A percentile compares a stretch with the other conserved stretches of the same genome.
Conservation (phyloP, 345 rosid genomes). For the Ceriops zippeliana region DNA sequence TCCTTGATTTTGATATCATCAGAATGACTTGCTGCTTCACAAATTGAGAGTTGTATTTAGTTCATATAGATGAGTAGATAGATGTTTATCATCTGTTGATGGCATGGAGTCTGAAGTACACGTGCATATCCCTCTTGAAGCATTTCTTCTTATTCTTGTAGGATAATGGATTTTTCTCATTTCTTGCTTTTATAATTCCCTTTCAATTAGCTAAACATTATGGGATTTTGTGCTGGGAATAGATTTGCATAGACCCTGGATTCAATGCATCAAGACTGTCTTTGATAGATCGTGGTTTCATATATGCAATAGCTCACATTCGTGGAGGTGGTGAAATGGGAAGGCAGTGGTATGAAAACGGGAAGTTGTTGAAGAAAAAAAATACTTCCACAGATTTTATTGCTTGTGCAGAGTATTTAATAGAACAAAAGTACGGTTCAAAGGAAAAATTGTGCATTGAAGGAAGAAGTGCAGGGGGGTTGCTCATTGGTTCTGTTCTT, state of each 20-base stretch:
- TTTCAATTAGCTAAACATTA: slow-evolving; percentile 1
- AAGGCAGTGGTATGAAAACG: slow-evolving; percentile 94
- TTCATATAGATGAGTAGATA: too few relatives aligned
- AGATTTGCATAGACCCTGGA: slow-evolving; percentile 64
- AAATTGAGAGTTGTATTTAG: too few relatives aligned
- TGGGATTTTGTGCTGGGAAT: slow-evolving; percentile 14
- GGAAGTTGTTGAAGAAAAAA: slow-evolving; percentile 75
- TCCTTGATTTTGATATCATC: background rate
- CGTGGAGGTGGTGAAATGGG: slow-evolving; percentile 99
- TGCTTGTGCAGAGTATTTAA: slow-evolving; percentile 70
- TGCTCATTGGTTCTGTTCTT: slow-evolving; percentile 89
- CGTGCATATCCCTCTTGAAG: background rate
- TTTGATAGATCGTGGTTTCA: slow-evolving; percentile 84
- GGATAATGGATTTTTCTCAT: background rate
- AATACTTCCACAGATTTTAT: slow-evolving; percentile 90
- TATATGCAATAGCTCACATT: slow-evolving; percentile 79
- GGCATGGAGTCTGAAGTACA: background rate
- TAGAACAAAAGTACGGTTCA: slow-evolving; percentile 59
- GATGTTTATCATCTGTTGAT: background rate
- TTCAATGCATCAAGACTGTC: slow-evolving; percentile 77
- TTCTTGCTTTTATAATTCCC: background rate
- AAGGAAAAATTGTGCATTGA: slow-evolving; percentile 79
- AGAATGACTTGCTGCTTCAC: too few relatives aligned
- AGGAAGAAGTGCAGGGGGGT: slow-evolving; percentile 97
- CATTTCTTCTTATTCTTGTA: background rate